Conservation (phyloP, 1,139 yeast species). For the Candida sanyaensis region DNA sequence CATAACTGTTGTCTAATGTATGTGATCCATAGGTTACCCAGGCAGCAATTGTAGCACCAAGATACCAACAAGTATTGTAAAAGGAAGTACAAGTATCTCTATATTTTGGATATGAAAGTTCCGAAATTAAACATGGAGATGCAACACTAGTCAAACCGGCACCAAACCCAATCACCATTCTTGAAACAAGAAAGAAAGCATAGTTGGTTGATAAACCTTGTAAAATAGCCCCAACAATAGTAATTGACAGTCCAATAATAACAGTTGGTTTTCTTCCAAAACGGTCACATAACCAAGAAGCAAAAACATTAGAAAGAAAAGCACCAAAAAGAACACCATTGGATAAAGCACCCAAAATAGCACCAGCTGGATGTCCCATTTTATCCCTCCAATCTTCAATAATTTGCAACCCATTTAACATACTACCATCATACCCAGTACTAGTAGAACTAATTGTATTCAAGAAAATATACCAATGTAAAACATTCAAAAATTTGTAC, state of each 20-base stretch:
- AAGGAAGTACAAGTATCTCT: conserved; percentile 47
- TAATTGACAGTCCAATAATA: conserved; percentile 24
- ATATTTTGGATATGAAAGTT: conserved; percentile 48
- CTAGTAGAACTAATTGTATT: conserved; percentile 48
- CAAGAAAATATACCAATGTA: conserved; percentile 37
- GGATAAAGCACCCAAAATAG: conserved; percentile 46
- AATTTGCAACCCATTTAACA: conserved; percentile 54
- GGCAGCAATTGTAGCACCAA: conserved; percentile 59
- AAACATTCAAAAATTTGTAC: conserved; percentile 34
- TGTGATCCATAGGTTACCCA: conserved; percentile 54
- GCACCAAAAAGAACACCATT: conserved; percentile 33
- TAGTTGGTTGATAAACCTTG: conserved; percentile 43
- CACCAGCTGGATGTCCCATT: conserved; percentile 44
- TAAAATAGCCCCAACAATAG: conserved; percentile 39
- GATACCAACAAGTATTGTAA: conserved; percentile 51
- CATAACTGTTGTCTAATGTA: conserved; percentile 23
- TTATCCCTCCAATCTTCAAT: conserved; percentile 34
- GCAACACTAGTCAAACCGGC: conserved; percentile 35
- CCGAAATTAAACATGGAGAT: conserved; percentile 43
- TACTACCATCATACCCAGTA: conserved; percentile 54
- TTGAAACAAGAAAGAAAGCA: conserved; percentile 39
- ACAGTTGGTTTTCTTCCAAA: conserved; percentile 38
- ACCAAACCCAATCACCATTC: conserved; percentile 47
- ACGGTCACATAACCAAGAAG: conserved; percentile 25
- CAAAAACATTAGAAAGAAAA: conserved; percentile 20